Evolutionary conservation across 352 stramenopile genomes (phyloP), one percentile per base, ranked within the genome.

Genomic region (Globisporangium recalcitrans): DNA sequence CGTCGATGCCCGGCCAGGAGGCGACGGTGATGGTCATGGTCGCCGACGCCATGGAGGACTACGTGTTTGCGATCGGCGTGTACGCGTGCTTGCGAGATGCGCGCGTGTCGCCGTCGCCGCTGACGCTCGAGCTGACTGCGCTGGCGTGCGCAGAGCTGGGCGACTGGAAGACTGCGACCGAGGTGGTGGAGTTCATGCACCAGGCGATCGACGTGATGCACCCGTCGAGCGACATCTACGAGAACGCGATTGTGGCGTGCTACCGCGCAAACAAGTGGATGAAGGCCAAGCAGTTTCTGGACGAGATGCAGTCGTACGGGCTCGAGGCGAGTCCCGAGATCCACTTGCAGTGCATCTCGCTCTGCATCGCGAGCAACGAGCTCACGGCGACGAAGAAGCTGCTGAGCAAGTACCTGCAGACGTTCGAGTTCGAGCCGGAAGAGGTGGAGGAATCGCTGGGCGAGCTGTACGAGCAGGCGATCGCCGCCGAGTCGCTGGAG

Each of bases 11-110:
- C 27, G 83, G 83, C 7, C 78, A 88, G 63, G 83, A 92, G 36
- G 78, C 82, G 14, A 85, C 80, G 16, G 80, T 92, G 19, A 86
- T 92, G 77, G 77, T 82, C 62, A 92, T 92, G 82, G 75, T 90
- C 22, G 79, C 80, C 1, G 72, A 89, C 54, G 78, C 77, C 9
- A 73, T 85, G 62, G 53, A 87, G 31, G 74, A 89, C 64, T 63
- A 62, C 14, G 46, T 65, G 29, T 87, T 90, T 40, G 75, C 87
- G 3, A 58, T 88, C 42, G 57, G 79, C 22, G 80, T 90, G 53
- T 92, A 92, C 62, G 64, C 63, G 60, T 73, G 69, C 58, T 64
- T 89, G 21, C 75, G 82, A 1, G 68, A 81, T n/a, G 75, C 69
- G 11, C 65, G 70, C 31, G 82, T 92, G 29, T 69, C 75, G 4